Conservation (phyloP, 108 stramenopile species). For the Schizochytrium sp. region DNA sequence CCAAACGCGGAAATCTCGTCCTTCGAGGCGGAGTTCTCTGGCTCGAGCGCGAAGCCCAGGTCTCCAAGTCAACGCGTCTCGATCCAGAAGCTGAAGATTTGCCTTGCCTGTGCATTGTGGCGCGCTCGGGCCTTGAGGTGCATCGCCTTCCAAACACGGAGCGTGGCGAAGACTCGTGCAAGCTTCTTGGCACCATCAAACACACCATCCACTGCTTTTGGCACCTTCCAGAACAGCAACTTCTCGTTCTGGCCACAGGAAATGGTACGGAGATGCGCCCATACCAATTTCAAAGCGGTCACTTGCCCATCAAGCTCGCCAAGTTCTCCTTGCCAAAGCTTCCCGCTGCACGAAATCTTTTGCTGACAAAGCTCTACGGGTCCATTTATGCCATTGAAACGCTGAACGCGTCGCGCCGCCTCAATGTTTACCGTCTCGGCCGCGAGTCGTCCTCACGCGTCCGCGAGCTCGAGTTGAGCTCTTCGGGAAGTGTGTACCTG, state of each 20-base stretch:
- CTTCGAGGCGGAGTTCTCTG: background rate
- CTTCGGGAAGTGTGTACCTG: background rate
- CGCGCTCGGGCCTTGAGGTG: background rate
- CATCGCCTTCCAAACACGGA: background rate
- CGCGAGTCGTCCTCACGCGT: background rate
- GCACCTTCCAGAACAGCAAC: background rate
- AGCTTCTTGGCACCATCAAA: background rate
- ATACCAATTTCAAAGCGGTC: background rate
- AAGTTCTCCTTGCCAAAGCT: background rate
- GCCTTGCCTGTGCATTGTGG: background rate
- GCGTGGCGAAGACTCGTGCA: background rate
- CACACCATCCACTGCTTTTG: slow-evolving; percentile 9
- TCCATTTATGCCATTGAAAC: background rate
- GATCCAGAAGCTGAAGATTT: background rate
- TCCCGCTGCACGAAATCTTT: background rate
- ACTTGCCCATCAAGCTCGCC: background rate
- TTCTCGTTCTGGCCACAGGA: background rate
- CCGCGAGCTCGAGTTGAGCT: background rate
- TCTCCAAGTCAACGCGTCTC: background rate
- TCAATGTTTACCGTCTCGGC: background rate
- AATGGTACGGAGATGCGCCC: background rate
- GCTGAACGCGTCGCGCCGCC: background rate
- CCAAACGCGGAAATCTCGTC: background rate
- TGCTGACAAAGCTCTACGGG: background rate
- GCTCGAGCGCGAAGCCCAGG: background rate